Conservation (phyloP, 2,329 filamentous ascomycete genomes). For the Chrysosporium keratinophilum region DNA sequence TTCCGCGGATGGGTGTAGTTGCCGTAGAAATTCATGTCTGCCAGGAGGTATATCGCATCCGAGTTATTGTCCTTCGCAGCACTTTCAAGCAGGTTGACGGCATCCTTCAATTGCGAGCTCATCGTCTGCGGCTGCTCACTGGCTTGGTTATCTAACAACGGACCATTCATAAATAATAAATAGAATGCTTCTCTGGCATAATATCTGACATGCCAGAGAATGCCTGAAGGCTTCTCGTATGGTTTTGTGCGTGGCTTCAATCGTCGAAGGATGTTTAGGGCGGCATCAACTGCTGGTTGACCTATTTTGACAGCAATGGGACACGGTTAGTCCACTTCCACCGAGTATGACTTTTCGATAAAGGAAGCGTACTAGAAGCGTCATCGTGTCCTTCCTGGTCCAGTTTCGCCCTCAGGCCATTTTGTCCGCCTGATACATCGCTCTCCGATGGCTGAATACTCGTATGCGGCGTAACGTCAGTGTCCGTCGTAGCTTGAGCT, state of each 20-base stretch:
- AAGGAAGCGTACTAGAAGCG: constrained; percentile 2
- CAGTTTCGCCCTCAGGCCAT: constrained; percentile 6
- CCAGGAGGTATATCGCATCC: constrained; percentile 80
- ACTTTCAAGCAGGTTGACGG: constrained; percentile 48
- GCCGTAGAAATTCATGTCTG: constrained; percentile 93
- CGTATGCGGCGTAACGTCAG: background rate
- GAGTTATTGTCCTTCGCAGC: constrained; percentile 49
- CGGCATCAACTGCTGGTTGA: constrained; percentile 18
- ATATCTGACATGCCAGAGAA: constrained; percentile 48
- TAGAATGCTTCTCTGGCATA: constrained; percentile 54
- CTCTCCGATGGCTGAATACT: background rate
- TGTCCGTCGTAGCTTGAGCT: constrained; percentile 5
- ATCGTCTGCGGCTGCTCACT: constrained; percentile 28
- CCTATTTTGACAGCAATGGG: constrained; percentile 5
- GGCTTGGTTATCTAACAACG: constrained; percentile 37
- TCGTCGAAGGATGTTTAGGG: constrained; percentile 15
- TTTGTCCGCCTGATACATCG: background rate
- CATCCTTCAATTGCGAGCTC: constrained; percentile 42
- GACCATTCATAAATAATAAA: constrained; percentile 55
- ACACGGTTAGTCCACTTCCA: background rate
- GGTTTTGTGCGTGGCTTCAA: constrained; percentile 15
- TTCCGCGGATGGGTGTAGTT: constrained; percentile 82
- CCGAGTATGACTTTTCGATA: background rate
- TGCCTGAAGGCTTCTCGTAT: constrained; percentile 44
- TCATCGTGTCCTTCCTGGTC: background rate